A percentile compares a stretch with the other conserved stretches of the same genome.
phyloP scores from a whole-genome alignment of 176 grass and related monocot species.

The Guadua angustifolia region DNA sequence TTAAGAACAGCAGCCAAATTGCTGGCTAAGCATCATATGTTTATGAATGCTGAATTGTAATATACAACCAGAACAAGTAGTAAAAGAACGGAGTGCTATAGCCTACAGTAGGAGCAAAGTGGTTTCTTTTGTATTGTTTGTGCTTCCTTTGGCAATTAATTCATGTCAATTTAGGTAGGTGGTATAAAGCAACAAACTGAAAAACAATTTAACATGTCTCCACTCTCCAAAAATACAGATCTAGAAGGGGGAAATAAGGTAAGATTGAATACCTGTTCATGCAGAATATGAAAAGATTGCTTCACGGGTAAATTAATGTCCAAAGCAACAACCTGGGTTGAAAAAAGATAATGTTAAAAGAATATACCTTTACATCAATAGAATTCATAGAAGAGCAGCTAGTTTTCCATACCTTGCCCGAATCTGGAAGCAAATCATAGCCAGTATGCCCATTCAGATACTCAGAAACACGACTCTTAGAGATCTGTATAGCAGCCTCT shows the following conservation, averaged over 20 bases:
- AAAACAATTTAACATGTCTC: background rate
- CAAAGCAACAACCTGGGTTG: slow-evolving; percentile 84
- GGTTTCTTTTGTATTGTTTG: background rate
- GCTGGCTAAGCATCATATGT: background rate
- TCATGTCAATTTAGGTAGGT: background rate
- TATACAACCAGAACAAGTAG: background rate
- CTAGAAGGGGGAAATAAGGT: background rate
- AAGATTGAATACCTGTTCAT: slow-evolving; percentile 85
- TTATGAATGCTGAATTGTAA: slow-evolving; percentile 11
- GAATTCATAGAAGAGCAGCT: background rate
- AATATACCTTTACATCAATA: slow-evolving; percentile 17
- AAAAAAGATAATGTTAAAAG: slow-evolving; percentile 23
- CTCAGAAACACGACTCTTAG: slow-evolving; percentile 56
- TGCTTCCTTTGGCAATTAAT: background rate
- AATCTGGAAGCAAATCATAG: slow-evolving; percentile 95
- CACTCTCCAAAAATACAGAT: slow-evolving; percentile 24
- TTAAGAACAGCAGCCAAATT: background rate
- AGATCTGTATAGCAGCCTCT: slow-evolving; percentile 73
- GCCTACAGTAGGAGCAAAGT: background rate
- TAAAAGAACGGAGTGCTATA: background rate
- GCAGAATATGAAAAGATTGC: slow-evolving; percentile 96
- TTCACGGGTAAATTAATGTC: slow-evolving; percentile 98
- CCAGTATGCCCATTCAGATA: slow-evolving; percentile 75
- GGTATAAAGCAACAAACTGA: background rate
- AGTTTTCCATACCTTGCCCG: slow-evolving; percentile 75